Percentiles rank a stretch among this genome's conserved stretches.
These are phyloP conservation scores for Plasmodium adleri DNA, from an alignment of 169 alveolate species.

Conservation along the genomic window DNA sequence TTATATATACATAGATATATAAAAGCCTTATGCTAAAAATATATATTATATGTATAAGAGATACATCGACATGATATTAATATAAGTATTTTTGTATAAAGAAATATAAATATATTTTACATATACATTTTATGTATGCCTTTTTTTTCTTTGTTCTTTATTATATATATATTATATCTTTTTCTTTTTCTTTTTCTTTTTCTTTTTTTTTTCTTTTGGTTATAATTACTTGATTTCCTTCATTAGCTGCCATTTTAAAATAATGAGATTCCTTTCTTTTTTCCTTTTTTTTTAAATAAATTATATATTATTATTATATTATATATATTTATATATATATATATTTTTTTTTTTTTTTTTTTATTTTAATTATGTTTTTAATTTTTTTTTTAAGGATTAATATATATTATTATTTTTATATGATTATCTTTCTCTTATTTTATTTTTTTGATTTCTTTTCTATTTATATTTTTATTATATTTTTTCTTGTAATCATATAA, in stretches of 20 bases:
- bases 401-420: no score
- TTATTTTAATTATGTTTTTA: constrained; percentile 2
- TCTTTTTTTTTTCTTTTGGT: no score
- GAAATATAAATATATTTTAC: constrained; percentile 6
- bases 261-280: neutral
- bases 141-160: constrained; percentile 54
- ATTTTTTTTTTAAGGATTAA: neutral
- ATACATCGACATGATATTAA: neutral
- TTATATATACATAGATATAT: no score
- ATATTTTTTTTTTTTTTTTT: no score
- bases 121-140: constrained; percentile 28
- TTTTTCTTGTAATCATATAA: no score
- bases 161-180: neutral
- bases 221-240: constrained; percentile 57
- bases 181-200: no score
- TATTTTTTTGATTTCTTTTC: neutral
- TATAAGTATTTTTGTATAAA: neutral
- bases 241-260: constrained; percentile 67
- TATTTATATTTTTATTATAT: neutral
- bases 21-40: neutral
- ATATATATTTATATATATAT: constrained; percentile 8
- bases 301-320: neutral
- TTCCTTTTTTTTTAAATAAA: no score
- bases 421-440: no score
- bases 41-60: neutral